Evolutionary conservation across 2,329 filamentous ascomycete genomes (phyloP).

Genomic region (Aspergillus brasiliensis): DNA sequence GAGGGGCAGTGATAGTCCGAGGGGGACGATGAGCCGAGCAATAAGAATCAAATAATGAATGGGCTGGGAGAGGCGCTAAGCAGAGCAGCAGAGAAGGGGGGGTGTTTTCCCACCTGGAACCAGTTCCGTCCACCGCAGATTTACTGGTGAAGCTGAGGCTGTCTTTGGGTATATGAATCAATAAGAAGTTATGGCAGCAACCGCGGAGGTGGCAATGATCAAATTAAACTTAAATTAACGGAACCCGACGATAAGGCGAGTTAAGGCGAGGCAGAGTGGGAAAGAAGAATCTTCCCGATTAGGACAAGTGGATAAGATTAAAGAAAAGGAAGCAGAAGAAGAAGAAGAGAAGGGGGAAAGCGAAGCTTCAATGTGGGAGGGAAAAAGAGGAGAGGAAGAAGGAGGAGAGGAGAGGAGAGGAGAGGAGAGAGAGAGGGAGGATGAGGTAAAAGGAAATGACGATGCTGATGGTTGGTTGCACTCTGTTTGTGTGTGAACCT

Average conservation of each 20-base stretch:
- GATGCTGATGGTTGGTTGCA: neutral
- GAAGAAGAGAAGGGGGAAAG: neutral
- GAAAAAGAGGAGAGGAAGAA: neutral
- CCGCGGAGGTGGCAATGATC: neutral
- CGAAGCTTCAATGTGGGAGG: neutral
- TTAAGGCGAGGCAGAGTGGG: constrained; percentile 1
- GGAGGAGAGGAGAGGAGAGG: constrained; percentile 6
- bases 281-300: constrained; percentile 5
- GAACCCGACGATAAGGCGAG: constrained; percentile 1
- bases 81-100: constrained; percentile 5
- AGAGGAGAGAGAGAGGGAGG: neutral
- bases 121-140: neutral
- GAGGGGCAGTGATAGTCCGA: constrained; percentile 10
- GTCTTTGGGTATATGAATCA: constrained; percentile 3
- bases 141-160: neutral
- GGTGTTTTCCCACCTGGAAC: constrained; percentile 11
- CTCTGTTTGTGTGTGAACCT: constrained; percentile 5
- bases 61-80: neutral
- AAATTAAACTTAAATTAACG: constrained; percentile 11
- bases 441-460: constrained; percentile 7
- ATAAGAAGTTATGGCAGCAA: neutral
- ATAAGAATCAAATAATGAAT: too few species aligned
- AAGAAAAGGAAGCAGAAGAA: neutral
- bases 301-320: constrained; percentile 7
- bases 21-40: neutral